Conservation (phyloP, 1,139 yeast genomes). For the Hanseniaspora uvarum region DNA sequence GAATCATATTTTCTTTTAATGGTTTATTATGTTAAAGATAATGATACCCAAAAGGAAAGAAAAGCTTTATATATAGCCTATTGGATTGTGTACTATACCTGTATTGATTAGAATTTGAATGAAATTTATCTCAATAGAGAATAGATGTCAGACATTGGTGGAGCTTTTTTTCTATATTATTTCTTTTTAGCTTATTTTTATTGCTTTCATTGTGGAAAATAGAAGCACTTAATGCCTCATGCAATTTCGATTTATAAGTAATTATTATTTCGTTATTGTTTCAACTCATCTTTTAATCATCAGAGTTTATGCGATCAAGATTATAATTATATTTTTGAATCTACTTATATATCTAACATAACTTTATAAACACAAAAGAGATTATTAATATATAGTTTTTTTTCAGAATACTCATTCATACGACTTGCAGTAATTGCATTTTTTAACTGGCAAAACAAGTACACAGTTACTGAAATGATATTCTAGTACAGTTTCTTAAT, state of each 20-base stretch:
- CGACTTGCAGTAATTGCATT: too few species aligned
- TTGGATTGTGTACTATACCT: constrained; percentile 17
- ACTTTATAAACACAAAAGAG: background rate
- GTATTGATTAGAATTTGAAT: constrained; percentile 16
- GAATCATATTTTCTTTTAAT: constrained; percentile 6
- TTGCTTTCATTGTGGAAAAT: constrained; percentile 1
- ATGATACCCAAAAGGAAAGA: background rate
- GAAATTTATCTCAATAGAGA: constrained; percentile 17
- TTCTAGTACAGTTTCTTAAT: too few species aligned
- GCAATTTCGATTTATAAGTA: background rate
- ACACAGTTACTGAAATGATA: too few species aligned
- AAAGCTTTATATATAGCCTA: constrained; percentile 13
- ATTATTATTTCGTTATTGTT: background rate
- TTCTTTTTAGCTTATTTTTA: background rate
- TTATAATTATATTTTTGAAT: background rate
- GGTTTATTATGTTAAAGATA: background rate
- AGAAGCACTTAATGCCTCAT: constrained; percentile 6
- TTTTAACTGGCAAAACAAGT: background rate
- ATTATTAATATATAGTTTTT: too few species aligned
- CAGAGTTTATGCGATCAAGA: constrained; percentile 2
- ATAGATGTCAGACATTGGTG: constrained; percentile 17
- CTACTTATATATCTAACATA: constrained; percentile 1
- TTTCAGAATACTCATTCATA: too few species aligned
- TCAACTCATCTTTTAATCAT: constrained; percentile 11
- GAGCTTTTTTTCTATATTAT: constrained; percentile 14